phyloP scores from a whole-genome alignment of 306 rosid species.

The Fragaria nilgerrensis region DNA sequence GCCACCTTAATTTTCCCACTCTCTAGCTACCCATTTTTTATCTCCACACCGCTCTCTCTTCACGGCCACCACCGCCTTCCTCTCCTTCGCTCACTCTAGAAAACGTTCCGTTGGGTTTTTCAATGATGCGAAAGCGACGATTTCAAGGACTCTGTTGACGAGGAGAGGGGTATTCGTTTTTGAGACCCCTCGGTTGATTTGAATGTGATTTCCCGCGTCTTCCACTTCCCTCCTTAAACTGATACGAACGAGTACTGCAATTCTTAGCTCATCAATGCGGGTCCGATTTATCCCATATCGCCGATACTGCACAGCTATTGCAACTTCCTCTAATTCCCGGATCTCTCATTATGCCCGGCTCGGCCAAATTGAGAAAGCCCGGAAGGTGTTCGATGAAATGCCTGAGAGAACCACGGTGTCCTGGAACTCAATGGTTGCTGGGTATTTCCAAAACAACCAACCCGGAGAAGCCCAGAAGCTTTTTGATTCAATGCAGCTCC shows the following conservation, averaged over 20 bases:
- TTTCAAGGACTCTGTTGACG: no score
- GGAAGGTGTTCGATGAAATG: slow-evolving; percentile 50
- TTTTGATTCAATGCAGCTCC: slow-evolving; percentile 44
- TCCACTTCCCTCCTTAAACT: slow-evolving; percentile 3
- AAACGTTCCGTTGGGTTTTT: no score
- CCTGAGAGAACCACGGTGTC: slow-evolving; percentile 34
- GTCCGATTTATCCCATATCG: neutral
- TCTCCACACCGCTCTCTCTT: no score
- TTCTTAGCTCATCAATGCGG: neutral
- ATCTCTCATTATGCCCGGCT: slow-evolving; percentile 27
- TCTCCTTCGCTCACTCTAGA: no score
- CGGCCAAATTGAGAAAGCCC: slow-evolving; percentile 40
- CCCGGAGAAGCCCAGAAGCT: slow-evolving; percentile 38
- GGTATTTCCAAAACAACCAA: slow-evolving; percentile 41
- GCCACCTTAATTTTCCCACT: no score
- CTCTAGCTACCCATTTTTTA: no score
- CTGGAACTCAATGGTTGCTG: slow-evolving; percentile 56
- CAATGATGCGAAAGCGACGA: no score
- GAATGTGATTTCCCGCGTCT: slow-evolving; percentile 5
- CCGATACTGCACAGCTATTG: neutral
- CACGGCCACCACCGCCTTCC: no score
- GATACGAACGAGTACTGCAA: neutral
- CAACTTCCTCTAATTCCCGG: slow-evolving; percentile 4
- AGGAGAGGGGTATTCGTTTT: no score
- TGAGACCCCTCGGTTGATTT: no score